Base-by-base conservation (phyloP, 805 yeast species). In the Barnettozyma vustinii region DNA sequence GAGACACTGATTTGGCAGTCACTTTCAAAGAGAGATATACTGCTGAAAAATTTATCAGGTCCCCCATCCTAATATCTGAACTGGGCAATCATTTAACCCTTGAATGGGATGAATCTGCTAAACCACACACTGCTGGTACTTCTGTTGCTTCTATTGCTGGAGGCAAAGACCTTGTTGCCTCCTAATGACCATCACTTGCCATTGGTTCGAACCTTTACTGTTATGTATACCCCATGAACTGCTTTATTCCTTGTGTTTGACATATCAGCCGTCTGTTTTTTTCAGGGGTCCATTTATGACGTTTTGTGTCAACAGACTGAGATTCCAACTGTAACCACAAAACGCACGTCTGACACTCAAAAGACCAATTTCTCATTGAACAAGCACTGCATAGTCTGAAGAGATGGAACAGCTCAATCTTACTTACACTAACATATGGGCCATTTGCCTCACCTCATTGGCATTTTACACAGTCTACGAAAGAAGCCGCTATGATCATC, bases 1-100 rank as follows among this genome's bases (percentile, higher is more conserved):
- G 48, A 36, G 52, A 47, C 18, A 32, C 30, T 15, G 46, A 49
- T 19, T 36, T 57, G 10, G 50, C 48, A 30, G 33, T 61, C 26
- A 58, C 57, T 15, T 61, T 61, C 47, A 53, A 47, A 27, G 53
- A 54, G 25, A 54, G 65, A 47, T 55, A 47, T 26, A 16, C 19
- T 19, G 65, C 63, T 26, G 62, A 59, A 36, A 56, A 48, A 40
- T 61, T 61, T 46, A 45, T 53, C 7, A 48, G 30, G n/a, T 52
- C 48, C 13, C 43, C 45, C 9, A n/a, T 55, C 4, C 53, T 51
- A 18, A 32, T 53, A 5, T 5, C 26, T 5, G 43, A 48, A 32
- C 16, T 49, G 44, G 20, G 40, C 40, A 44, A 48, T 42, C 16
- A 45, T 32, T 9, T 55, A 45, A 43, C 47, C 15, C 53, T 52